A percentile compares a stretch with the other conserved stretches of the same genome.
phyloP scores from a whole-genome alignment of 2,329 filamentous ascomycete species.

The Pyricularia sp. region DNA sequence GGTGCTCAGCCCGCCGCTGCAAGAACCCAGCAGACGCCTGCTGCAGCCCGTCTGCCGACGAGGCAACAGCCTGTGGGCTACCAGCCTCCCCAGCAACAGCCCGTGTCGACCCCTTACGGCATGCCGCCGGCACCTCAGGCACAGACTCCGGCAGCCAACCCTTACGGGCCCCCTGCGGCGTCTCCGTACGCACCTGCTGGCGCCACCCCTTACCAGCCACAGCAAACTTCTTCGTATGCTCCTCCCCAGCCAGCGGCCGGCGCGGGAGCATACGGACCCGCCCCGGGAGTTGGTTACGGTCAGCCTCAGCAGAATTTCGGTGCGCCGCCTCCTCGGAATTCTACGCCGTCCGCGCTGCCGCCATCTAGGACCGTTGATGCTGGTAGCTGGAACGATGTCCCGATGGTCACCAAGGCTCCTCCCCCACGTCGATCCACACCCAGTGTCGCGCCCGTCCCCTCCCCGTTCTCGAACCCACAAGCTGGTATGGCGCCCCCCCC shows the following conservation, averaged over 20 bases:
- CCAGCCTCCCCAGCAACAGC: conserved; percentile 27
- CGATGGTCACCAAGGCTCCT: conserved; percentile 66
- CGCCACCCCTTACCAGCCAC: conserved; percentile 9
- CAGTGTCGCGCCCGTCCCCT: conserved; percentile 51
- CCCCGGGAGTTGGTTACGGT: conserved; percentile 23
- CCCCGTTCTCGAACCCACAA: conserved; percentile 61
- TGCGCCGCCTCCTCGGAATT: conserved; percentile 35
- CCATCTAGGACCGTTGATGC: conserved; percentile 59
- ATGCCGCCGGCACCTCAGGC: conserved; percentile 14
- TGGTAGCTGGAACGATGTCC: conserved; percentile 89
- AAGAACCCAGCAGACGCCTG: conserved; percentile 14
- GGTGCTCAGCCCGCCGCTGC: conserved; percentile 22
- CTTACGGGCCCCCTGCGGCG: conserved; percentile 30
- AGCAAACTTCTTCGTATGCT: conserved; percentile 21
- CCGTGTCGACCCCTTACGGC: conserved; percentile 16
- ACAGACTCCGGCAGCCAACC: conserved; percentile 22
- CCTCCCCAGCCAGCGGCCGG: conserved; percentile 15
- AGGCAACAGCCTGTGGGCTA: conserved; percentile 33
- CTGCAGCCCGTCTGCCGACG: conserved; percentile 16
- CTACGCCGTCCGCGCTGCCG: conserved; percentile 51
- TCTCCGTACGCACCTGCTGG: conserved; percentile 22
- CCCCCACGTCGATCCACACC: conserved; percentile 64
- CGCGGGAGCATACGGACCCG: conserved; percentile 7
- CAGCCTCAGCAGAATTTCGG: conserved; percentile 20
- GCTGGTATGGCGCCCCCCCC: conserved; percentile 42